Evolutionary conservation across 148 eudicot species (phyloP).

Genomic region (Drosera capensis): DNA sequence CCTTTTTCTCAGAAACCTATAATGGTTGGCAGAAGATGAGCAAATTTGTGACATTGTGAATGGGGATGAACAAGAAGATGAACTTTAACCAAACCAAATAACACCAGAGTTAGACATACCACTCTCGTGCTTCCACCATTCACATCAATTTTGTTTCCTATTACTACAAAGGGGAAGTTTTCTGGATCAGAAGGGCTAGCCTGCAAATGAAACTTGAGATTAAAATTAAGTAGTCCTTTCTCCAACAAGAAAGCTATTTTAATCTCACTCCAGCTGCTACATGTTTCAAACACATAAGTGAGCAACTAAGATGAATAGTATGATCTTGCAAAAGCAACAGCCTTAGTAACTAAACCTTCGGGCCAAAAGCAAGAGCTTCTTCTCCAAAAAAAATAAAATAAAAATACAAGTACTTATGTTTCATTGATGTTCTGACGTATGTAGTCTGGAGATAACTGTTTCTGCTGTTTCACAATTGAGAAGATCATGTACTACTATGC

Average conservation of each 20-base stretch:
- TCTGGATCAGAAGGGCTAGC: slow-evolving; percentile 89
- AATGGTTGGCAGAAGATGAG: background rate
- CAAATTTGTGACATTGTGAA: background rate
- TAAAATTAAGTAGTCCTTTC: background rate
- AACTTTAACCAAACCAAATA: background rate
- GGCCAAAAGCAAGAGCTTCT: no score
- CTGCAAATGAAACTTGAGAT: slow-evolving; percentile 23
- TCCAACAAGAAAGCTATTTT: background rate
- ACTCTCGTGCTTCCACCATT: slow-evolving; percentile 91
- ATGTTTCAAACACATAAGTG: background rate
- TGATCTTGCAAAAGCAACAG: no score
- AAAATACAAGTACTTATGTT: background rate
- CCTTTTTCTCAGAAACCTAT: slow-evolving; percentile 93
- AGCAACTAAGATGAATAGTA: background rate
- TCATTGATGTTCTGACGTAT: background rate
- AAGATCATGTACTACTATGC: background rate
- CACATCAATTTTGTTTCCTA: slow-evolving; percentile 83
- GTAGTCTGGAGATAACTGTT: background rate
- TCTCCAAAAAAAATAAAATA: background rate
- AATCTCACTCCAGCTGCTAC: background rate
- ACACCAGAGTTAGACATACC: slow-evolving; percentile 21
- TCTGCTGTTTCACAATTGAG: background rate
- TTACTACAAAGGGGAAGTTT: slow-evolving; percentile 80
- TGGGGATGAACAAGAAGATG: background rate
- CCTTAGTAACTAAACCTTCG: no score